Base-by-base conservation (phyloP, 768 basidiomycete species). In the Lactarius hengduanensis region DNA sequence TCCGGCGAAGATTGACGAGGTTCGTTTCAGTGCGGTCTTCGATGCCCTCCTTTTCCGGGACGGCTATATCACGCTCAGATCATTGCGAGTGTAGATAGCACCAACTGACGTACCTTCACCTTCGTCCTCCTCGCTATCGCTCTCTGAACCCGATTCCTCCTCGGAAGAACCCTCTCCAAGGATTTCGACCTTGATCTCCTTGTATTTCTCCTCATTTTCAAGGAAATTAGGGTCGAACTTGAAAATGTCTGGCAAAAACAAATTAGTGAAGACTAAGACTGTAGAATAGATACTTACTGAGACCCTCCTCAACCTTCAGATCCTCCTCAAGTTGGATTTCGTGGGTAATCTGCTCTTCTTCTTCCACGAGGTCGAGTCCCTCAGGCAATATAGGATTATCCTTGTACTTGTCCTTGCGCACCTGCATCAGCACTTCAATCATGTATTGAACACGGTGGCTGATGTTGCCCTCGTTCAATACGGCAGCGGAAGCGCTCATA, bases 401-500 rank as follows among this genome's bases (percentile, higher is more conserved):
- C 83, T 98, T 98, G 83, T 93, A 98, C 78, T 94, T 96, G 81
- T 99, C 97, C 80, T 97, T 98, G 71, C 97, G 84, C 9, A 97
- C 93, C 78, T 98, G 97, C 93, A 99, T 98, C 57, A 98, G 82
- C 3, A 98, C 97, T 78, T 98, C 97, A 71, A 99, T 94, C 97
- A 98, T 98, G 78, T 98, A 99, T 75, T 98, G 97, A 34, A 96
- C 93, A 71, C 97, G 87, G 72, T 98, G 95, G 73, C 92, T 95
- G 76, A 99, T 96, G 54, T 84, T 80, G 30, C 94, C 94, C 76
- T 98, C 97, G 77, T 98, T 97, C 40, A 99, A 80, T 10, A 98
- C 94, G 0, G 94, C 93, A 56, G n/a, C 97, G 90, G 86, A 98
- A 98, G 28, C 96, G 91, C 76, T 98, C 97, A 74, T 89, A 98